Percentiles rank a stretch among this genome's conserved stretches.
Conservation (phyloP, 352 stramenopile species). For the Thalassiosira mediterranea region DNA sequence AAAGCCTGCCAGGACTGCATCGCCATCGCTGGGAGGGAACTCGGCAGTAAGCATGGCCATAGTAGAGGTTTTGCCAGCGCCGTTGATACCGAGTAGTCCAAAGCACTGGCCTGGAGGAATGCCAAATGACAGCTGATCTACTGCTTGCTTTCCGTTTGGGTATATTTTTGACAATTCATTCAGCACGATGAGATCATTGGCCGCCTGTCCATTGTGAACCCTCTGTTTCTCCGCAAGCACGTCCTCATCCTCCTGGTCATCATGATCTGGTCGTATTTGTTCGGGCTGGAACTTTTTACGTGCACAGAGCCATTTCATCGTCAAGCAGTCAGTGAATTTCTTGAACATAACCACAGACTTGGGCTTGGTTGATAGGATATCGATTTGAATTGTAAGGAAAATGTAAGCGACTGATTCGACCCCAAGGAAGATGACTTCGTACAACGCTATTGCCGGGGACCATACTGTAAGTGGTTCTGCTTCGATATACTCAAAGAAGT, state of each 20-base stretch:
- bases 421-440: slow-evolving; percentile 74
- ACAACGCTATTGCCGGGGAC: slow-evolving; percentile 56
- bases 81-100: slow-evolving; percentile 83
- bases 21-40: slow-evolving; percentile 85
- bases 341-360: slow-evolving; percentile 51
- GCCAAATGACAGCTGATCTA: slow-evolving; percentile 76
- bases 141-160: slow-evolving; percentile 77
- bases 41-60: slow-evolving; percentile 89
- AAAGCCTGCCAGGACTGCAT: slow-evolving; percentile 81
- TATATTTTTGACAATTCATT: slow-evolving; percentile 87
- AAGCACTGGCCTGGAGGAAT: slow-evolving; percentile 85
- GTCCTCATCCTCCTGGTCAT: slow-evolving; percentile 64
- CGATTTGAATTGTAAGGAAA: slow-evolving; percentile 69
- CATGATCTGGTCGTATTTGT: slow-evolving; percentile 28
- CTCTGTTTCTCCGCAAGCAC: slow-evolving; percentile 72
- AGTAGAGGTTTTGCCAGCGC: slow-evolving; percentile 86
- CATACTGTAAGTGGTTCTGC: slow-evolving; percentile 52
- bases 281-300: slow-evolving; percentile 2
- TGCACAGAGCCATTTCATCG: slow-evolving; percentile 41
- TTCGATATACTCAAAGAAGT: slow-evolving; percentile 53
- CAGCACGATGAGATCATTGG: slow-evolving; percentile 79
- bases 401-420: slow-evolving; percentile 68
- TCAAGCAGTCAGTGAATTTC: slow-evolving; percentile 37
- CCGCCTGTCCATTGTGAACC: slow-evolving; percentile 59
- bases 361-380: slow-evolving; percentile 73